Percentiles rank a stretch among this genome's conserved stretches.
Evolutionary conservation across 495 filamentous ascomycete genomes (phyloP).

Genomic region (Mytilinidion resinicola): DNA sequence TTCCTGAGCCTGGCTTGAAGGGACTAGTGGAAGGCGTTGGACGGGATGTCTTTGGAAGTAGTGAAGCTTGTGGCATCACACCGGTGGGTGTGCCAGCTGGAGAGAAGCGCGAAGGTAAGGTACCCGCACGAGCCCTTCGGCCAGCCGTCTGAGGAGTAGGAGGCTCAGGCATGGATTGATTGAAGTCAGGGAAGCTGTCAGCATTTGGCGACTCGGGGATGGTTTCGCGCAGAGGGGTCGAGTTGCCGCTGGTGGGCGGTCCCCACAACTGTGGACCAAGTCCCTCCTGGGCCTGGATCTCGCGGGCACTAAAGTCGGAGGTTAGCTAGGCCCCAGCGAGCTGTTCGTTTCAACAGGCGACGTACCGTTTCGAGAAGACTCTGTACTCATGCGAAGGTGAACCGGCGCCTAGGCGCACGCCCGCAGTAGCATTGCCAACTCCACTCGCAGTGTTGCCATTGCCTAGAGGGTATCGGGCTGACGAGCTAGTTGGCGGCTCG

Average conservation of each 20-base stretch:
- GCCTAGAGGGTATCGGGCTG: slow-evolving; percentile 70
- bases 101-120: slow-evolving; percentile 90
- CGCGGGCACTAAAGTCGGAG: slow-evolving; percentile 61
- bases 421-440: slow-evolving; percentile 63
- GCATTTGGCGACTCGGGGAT: slow-evolving; percentile 94
- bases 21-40: slow-evolving; percentile 89
- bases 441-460: slow-evolving; percentile 56
- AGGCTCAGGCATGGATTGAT: slow-evolving; percentile 49
- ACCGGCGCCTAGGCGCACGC: slow-evolving; percentile 79
- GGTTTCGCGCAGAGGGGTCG: slow-evolving; percentile 91
- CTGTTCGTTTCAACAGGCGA: slow-evolving; percentile 29
- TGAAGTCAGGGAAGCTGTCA: slow-evolving; percentile 89
- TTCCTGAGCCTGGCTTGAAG: slow-evolving; percentile 71
- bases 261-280: slow-evolving; percentile 84
- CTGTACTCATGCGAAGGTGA: slow-evolving; percentile 91
- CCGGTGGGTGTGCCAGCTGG: slow-evolving; percentile 41
- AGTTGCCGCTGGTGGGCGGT: slow-evolving; percentile 89
- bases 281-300: slow-evolving; percentile 96
- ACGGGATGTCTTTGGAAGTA: slow-evolving; percentile 75
- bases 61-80: slow-evolving; percentile 55
- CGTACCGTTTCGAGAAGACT: slow-evolving; percentile 89
- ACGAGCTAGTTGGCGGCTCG: slow-evolving; percentile 63
- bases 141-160: slow-evolving; percentile 49
- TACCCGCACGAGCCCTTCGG: slow-evolving; percentile 81
- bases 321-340: slow-evolving; percentile 14